Evolutionary conservation across 2,329 filamentous ascomycete species (phyloP), one percentile per base, ranked within the genome.

Genomic region (Cercospora sesami): DNA sequence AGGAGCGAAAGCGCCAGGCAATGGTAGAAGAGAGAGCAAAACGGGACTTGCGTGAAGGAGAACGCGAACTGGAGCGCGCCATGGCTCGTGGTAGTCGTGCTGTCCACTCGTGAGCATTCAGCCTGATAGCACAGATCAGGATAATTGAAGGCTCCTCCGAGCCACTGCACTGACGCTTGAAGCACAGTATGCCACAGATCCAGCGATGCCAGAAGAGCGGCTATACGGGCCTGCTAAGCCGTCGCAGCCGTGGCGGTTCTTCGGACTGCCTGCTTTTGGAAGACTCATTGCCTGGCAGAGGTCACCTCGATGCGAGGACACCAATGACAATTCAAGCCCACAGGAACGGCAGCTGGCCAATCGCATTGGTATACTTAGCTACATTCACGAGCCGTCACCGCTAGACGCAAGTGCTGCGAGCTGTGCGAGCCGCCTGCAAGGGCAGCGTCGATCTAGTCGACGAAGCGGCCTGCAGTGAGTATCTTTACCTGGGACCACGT

Each of bases 11-110:
- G 9, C 68, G 64, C 16, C 51, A 62, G 21, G 69, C 71, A 51
- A 72, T 71, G 53, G 66, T 68, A n/a, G 70, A 69, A 33, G 63
- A 58, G 36, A 64, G 72, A 42, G 72, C 72, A 10, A 67, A 62
- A 53, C 64, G 70, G 51, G 63, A 69, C 9, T 30, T 73, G 23
- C 69, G 66, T 30, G 72, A 72, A 33, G 72, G 71, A 58, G 72
- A 73, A 51, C 69, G 69, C 16, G 72, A 72, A 51, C 55, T 73
- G 28, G 66, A 71, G 62, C 57, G 66, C 28, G 72, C 70, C 16
- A 72, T 69, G 69, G 69, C 48, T 10, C 30, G 31, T 23, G 48
- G 23, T 30, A 33, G 30, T 39, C 36, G 36, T 28, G 26, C 21
- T 16, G 21, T 18, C 16, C 23, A 39, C 21, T 45, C 59, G n/a